These are phyloP conservation scores for Verticillium tricorpus DNA, from an alignment of 2,329 filamentous ascomycete species.

Conservation along the genomic window DNA sequence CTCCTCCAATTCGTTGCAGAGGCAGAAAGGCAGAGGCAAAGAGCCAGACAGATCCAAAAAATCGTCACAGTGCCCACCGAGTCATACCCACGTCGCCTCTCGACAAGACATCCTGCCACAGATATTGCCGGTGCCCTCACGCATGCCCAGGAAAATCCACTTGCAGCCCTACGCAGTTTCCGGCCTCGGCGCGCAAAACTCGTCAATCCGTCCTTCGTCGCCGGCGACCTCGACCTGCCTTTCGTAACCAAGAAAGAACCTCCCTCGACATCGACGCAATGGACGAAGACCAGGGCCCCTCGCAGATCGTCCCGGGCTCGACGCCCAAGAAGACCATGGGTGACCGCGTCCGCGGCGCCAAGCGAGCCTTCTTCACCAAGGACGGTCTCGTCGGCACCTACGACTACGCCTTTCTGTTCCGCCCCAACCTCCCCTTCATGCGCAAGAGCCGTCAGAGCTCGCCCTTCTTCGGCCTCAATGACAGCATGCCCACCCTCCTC, in stretches of 20 bases:
- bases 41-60: not conserved
- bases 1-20: not conserved
- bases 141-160: not conserved
- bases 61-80: not conserved
- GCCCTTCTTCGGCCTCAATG: constrained; percentile 81
- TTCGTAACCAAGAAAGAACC: not conserved
- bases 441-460: constrained; percentile 53
- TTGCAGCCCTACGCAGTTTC: not conserved
- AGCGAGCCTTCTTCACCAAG: constrained; percentile 47
- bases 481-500: constrained; percentile 70
- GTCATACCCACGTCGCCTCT: not conserved
- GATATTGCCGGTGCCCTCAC: not conserved
- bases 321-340: constrained; percentile 26
- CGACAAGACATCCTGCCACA: not conserved
- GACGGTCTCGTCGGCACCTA: constrained; percentile 80
- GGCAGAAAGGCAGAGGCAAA: too few relatives aligned
- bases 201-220: not conserved
- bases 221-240: not conserved
- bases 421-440: constrained; percentile 78
- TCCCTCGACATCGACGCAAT: constrained; percentile 25
- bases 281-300: constrained; percentile 53
- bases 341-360: constrained; percentile 23
- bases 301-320: constrained; percentile 39
- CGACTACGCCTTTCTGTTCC: constrained; percentile 87
- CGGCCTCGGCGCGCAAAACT: not conserved